These are phyloP conservation scores for Hypoxylon rubiginosum DNA, from an alignment of 2,329 filamentous ascomycete species.

Conservation along the genomic window DNA sequence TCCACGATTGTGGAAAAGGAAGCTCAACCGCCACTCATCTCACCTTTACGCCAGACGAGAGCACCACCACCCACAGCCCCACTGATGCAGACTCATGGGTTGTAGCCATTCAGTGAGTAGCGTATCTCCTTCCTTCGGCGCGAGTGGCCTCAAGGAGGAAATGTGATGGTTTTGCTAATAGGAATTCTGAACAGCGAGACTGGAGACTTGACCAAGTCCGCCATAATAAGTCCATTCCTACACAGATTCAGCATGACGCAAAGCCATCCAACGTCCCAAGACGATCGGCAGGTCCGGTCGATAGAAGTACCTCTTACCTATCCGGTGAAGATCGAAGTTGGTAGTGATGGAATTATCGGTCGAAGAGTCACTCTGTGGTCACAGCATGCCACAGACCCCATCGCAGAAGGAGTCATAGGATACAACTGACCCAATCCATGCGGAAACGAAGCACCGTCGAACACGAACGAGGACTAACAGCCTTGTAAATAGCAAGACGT, in stretches of 20 bases:
- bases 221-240: constrained; percentile 59
- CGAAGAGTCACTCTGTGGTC: constrained; percentile 60
- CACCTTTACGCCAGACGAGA: constrained; percentile 54
- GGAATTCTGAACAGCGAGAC: constrained; percentile 50
- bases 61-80: constrained; percentile 35
- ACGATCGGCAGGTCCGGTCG: constrained; percentile 22
- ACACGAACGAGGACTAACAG: not conserved
- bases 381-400: constrained; percentile 44
- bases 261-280: constrained; percentile 16
- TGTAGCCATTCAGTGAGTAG: constrained; percentile 61
- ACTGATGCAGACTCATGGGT: constrained; percentile 47
- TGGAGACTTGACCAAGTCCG: constrained; percentile 59
- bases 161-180: constrained; percentile 23
- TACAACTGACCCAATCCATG: constrained; percentile 56
- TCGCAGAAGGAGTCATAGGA: constrained; percentile 65
- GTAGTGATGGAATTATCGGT: constrained; percentile 63
- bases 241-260: constrained; percentile 53
- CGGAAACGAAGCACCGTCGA: not conserved
- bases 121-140: not conserved
- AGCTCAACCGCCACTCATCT: constrained; percentile 59
- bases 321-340: constrained; percentile 61
- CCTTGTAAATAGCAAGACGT: not conserved
- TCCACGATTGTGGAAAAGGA: constrained; percentile 57
- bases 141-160: too few species aligned
- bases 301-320: constrained; percentile 55